Base-by-base conservation (phyloP, 768 basidiomycete species). In the Dentipellis fragilis region DNA sequence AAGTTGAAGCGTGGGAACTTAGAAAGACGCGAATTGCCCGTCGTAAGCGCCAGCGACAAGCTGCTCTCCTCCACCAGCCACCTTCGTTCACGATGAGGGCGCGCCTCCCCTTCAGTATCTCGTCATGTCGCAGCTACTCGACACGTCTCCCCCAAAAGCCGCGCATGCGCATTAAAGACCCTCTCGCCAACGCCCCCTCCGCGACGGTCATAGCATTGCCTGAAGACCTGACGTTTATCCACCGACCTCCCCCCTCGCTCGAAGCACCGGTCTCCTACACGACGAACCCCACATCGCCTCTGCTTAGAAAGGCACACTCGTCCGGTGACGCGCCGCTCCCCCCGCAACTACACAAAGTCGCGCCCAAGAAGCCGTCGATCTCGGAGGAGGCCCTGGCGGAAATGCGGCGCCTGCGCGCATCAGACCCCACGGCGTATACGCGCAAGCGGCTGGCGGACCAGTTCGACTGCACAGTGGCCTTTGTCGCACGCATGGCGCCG, bases 231-330 rank as follows among this genome's bases (percentile, higher is more conserved):
- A 87, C 87, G 0, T 92, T 92, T 67, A 83, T 92, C 56, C 87
- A 89, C 66, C 83, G 90, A 45, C 87, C 87, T n/a, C 90, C 89
- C 0, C 87, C 89, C 0, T 81, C 85, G 10, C 79, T 83, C 10
- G 85, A 86, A 9, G 76, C 88, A 16, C 88, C 89, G 3, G 72
- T 75, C 57, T 93, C 89, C 17, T 78, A 83, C 55, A 84, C 81
- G 5, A 81, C 80, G 5, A 73, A 77, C 9, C 89, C 89, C 10
- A 69, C 78, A 6, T 93, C 89, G 0, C 87, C 90, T 0, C 73
- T 92, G 4, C 76, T 92, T 14, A 72, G 72, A 0, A 69, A 78
- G 12, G 64, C 71, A 4, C 54, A 64, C 1, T 39, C 62, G 8
- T 62, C 70, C 10, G 58, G 63, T 4, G 58, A 29, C 36, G 23